A percentile compares a stretch with the other conserved stretches of the same genome.
Conservation (phyloP, 805 yeast genomes). For the Zygotorulaspora sp. region DNA sequence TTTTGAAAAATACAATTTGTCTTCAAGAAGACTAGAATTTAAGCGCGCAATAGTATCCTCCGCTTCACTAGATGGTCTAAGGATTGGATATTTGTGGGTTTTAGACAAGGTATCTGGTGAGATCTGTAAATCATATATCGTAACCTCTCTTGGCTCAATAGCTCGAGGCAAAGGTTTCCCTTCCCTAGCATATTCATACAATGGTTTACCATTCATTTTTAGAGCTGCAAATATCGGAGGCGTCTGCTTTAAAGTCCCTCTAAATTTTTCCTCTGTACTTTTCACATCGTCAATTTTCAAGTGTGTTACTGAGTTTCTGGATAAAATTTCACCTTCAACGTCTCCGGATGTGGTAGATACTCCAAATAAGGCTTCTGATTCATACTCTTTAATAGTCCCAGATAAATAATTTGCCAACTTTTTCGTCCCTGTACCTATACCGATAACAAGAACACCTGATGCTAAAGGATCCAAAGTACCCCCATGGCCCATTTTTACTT, state of each 20-base stretch:
- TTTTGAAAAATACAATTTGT: conserved; percentile 54
- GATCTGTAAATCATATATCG: conserved; percentile 51
- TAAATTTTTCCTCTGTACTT: conserved; percentile 54
- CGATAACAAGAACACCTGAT: conserved; percentile 87
- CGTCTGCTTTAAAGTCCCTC: conserved; percentile 79
- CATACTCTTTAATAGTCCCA: conserved; percentile 74
- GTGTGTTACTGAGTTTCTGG: conserved; percentile 53
- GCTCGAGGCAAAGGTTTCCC: conserved; percentile 79
- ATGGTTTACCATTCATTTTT: conserved; percentile 88
- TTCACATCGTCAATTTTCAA: conserved; percentile 50
- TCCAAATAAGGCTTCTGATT: conserved; percentile 81
- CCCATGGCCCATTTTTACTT: conserved; percentile 94
- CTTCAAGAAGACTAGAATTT: conserved; percentile 57
- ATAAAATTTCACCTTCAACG: conserved; percentile 75
- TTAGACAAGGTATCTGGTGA: conserved; percentile 45
- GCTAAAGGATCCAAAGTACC: conserved; percentile 97
- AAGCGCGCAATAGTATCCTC: conserved; percentile 26
- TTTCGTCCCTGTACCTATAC: conserved; percentile 92
- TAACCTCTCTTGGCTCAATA: conserved; percentile 73
- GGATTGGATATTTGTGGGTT: conserved; percentile 51
- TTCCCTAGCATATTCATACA: conserved; percentile 90
- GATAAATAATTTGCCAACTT: conserved; percentile 64
- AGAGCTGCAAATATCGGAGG: conserved; percentile 95
- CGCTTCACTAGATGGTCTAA: conserved; percentile 36
- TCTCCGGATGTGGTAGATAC: conserved; percentile 93